Conservation (phyloP, 2,329 filamentous ascomycete genomes). For the Remersonia thermophila region DNA sequence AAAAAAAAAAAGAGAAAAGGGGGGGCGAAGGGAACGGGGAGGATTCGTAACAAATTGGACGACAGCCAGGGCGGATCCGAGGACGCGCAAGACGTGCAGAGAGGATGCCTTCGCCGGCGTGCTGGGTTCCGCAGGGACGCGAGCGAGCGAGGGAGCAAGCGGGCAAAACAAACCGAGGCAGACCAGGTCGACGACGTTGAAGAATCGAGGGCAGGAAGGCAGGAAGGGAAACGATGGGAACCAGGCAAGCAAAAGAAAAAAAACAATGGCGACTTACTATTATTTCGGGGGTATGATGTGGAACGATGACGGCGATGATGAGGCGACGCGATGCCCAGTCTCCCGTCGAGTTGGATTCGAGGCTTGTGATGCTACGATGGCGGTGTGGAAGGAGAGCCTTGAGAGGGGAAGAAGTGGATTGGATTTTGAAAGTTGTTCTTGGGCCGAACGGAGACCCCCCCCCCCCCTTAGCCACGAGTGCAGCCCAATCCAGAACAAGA, state of each 20-base stretch:
- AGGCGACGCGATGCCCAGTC: conserved; percentile 7
- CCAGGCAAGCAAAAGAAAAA: conserved; percentile 8
- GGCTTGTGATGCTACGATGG: conserved; percentile 17
- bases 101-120: conserved; percentile 1
- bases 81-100: conserved; percentile 11
- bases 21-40: conserved; percentile 4
- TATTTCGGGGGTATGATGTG: conserved; percentile 5
- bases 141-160: conserved; percentile 5
- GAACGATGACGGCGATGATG: conserved; percentile 14
- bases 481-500: no score
- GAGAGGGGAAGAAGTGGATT: conserved; percentile 13
- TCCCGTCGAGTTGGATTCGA: conserved; percentile 13
- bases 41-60: conserved; percentile 5
- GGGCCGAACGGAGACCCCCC: conserved; percentile 8
- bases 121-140: not conserved
- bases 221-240: conserved; percentile 8
- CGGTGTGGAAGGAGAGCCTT: conserved; percentile 18
- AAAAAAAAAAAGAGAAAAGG: no score
- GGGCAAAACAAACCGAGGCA: conserved; percentile 11
- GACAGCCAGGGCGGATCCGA: not conserved
- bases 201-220: no score
- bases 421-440: conserved; percentile 22
- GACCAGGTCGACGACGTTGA: no score
- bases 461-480: no score
- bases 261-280: conserved; percentile 15